Evolutionary conservation across 208 protist genomes (phyloP).

Genomic region (Trypanosoma cruzi): DNA sequence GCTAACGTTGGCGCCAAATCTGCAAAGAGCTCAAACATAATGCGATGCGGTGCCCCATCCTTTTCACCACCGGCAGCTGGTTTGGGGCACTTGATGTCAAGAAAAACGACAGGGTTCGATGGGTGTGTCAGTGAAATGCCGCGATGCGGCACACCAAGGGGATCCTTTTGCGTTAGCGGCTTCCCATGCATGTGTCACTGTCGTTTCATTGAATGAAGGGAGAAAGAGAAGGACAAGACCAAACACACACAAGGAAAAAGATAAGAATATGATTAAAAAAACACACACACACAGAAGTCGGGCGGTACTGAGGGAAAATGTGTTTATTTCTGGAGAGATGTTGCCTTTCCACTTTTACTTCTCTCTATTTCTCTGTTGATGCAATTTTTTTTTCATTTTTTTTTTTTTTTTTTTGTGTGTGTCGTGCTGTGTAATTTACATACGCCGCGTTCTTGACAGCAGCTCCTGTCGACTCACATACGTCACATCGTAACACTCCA

Average conservation of each 20-base stretch:
- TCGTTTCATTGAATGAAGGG: background rate
- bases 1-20: conserved; percentile 30
- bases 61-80: background rate
- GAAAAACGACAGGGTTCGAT: conserved; percentile 32
- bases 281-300: too few relatives aligned
- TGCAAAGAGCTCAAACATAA: conserved; percentile 37
- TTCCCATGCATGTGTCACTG: conserved; percentile 11
- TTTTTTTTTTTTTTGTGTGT: conserved; percentile 5
- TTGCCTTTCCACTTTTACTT: background rate
- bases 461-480: conserved; percentile 30
- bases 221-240: conserved; percentile 27
- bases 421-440: conserved; percentile 19
- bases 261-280: background rate
- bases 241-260: conserved; percentile 23
- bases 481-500: conserved; percentile 59
- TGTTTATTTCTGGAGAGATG: background rate
- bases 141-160: conserved; percentile 29
- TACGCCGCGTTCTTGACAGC: conserved; percentile 13
- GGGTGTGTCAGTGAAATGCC: conserved; percentile 28
- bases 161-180: conserved; percentile 10
- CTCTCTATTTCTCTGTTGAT: too few relatives aligned
- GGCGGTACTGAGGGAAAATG: conserved; percentile 14
- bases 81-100: conserved; percentile 24
- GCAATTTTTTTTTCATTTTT: too few relatives aligned
- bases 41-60: conserved; percentile 1